Base-by-base conservation (phyloP, 345 rosid genomes). In the Combretum micranthum region DNA sequence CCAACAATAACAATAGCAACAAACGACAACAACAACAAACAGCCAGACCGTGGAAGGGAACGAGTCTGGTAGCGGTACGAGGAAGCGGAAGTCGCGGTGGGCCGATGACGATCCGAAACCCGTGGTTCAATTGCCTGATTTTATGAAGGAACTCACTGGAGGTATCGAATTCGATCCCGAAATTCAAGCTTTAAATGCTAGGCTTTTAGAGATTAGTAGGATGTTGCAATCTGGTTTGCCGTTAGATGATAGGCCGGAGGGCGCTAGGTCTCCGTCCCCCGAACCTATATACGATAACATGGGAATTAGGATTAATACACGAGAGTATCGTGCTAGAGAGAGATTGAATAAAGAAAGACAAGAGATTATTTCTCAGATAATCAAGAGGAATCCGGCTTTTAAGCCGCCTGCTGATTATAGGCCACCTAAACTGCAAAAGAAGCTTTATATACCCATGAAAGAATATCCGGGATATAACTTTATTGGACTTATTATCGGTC, bases 381-480 rank as follows among this genome's bases (percentile, higher is more conserved):
- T 94, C 20, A 87, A 90, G 74, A 71, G 76, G 72, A 94, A 90
- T 63, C 97, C 99, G 0, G 90, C 97, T 2, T 94, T 83, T 65
- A 94, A 90, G 76, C 99, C 99, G 0, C 99, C 99, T 0, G 88
- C 95, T 0, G 99, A 93, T 79, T 90, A 93, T 57, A 75, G 97
- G 62, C 96, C 97, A 0, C 97, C 99, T 0, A 94, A 94, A 78
- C 86, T 90, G 56, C 90, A 94, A 22, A 94, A 89, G 86, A 94
- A 94, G 80, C 95, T 94, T 60, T 94, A 85, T 56, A 87, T 85
- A 23, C 99, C 96, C 5, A 84, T 84, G 93, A 94, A 90, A 71
- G 96, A 90, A 48, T 94, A 77, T 65, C 97, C 93, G 0, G 99
- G 99, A 10, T 90, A 94, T 66, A 87, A 90, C 61, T 94, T 94